A percentile compares a stretch with the other conserved stretches of the same genome.
These are phyloP conservation scores for Pilasporangium apinafurcum DNA, from an alignment of 352 stramenopile species.

Conservation along the genomic window DNA sequence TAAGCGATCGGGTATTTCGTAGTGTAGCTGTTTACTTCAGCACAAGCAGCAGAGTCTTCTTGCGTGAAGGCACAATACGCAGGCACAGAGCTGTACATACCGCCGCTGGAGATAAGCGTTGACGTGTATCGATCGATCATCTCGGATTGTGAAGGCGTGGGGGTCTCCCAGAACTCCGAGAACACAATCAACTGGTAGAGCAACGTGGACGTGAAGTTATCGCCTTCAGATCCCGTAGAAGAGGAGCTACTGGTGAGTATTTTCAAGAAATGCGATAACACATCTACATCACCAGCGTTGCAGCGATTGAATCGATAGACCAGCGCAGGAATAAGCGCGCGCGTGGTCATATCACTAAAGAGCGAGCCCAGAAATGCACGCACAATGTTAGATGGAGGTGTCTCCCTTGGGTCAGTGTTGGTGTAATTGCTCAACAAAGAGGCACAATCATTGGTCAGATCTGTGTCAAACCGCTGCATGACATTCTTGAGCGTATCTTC, in stretches of 20 bases:
- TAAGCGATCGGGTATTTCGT: slow-evolving; percentile 19
- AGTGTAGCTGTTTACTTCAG: slow-evolving; percentile 19
- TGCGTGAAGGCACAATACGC: slow-evolving; percentile 62
- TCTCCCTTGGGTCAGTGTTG: slow-evolving; percentile 4
- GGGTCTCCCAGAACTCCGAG: slow-evolving; percentile 69
- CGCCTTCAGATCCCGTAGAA: slow-evolving; percentile 8
- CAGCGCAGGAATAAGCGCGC: slow-evolving; percentile 57
- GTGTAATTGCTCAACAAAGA: slow-evolving; percentile 4
- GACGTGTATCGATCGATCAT: slow-evolving; percentile 41
- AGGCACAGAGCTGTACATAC: slow-evolving; percentile 31
- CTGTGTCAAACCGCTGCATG: slow-evolving; percentile 12
- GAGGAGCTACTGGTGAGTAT: background rate
- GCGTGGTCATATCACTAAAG: slow-evolving; percentile 31
- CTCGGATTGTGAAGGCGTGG: slow-evolving; percentile 29
- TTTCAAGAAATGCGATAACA: slow-evolving; percentile 31
- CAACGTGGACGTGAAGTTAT: slow-evolving; percentile 22
- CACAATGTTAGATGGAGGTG: slow-evolving; percentile 10
- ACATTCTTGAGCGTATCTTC: slow-evolving; percentile 11
- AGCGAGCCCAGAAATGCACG: slow-evolving; percentile 23
- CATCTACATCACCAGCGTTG: slow-evolving; percentile 22
- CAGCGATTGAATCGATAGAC: slow-evolving; percentile 56
- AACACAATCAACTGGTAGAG: slow-evolving; percentile 62
- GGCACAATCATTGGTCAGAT: slow-evolving; percentile 6
- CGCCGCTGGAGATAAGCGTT: slow-evolving; percentile 35
- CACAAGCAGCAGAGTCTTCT: slow-evolving; percentile 23